Percentiles rank a stretch among this genome's conserved stretches.
Evolutionary conservation across 1,284 basidiomycete genomes (phyloP).

Genomic region (Irpex sp.): DNA sequence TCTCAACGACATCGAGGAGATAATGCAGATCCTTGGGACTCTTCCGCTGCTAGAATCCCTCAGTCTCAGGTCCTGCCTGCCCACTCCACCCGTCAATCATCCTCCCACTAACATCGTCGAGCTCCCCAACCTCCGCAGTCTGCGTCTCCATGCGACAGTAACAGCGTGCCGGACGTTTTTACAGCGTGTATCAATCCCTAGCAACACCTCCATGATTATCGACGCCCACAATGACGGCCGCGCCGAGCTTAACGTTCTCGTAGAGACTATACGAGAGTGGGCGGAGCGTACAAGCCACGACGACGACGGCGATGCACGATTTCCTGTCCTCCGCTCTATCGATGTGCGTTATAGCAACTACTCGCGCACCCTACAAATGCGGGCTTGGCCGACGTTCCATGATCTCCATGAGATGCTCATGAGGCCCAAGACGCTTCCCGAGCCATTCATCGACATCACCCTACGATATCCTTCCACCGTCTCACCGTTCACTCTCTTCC

Average conservation of each 20-base stretch:
- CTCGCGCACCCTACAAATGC: too few relatives aligned
- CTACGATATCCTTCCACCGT: background rate
- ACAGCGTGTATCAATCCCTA: background rate
- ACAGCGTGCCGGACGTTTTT: background rate
- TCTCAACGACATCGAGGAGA: background rate
- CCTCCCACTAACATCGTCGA: background rate
- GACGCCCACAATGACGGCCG: background rate
- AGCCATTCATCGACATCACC: background rate
- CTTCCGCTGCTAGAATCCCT: background rate
- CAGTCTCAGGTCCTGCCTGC: background rate
- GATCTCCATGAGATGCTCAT: background rate
- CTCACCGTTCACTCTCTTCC: background rate
- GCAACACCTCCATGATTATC: background rate
- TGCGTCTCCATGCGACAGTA: background rate
- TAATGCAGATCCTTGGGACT: background rate
- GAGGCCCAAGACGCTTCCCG: background rate
- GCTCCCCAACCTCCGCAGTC: background rate
- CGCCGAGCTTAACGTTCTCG: background rate
- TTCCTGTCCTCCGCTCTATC: background rate
- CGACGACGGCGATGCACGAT: background rate
- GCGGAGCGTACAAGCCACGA: background rate
- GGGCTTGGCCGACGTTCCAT: background rate
- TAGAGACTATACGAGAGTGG: background rate
- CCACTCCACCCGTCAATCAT: background rate
- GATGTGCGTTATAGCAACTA: background rate